Base-by-base conservation (phyloP, 306 rosid species). In the Carpinus viminea region DNA sequence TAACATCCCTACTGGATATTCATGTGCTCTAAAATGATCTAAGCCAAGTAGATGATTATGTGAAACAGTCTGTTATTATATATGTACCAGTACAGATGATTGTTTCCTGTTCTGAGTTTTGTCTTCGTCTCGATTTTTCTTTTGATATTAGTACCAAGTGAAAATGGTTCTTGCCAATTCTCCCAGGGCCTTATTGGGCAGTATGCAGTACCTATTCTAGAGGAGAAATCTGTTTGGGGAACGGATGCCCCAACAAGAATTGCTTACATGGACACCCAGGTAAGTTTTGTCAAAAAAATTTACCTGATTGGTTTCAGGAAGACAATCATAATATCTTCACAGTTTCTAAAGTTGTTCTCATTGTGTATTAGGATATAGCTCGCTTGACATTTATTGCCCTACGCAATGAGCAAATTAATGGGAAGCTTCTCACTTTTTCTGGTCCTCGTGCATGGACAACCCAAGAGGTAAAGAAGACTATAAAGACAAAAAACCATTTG, bases 391-490 rank as follows among this genome's bases (percentile, higher is more conserved):
- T 95, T 79, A 79, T 91, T 64, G 93, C 90, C 56, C 59, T 91
- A 64, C 85, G 97, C 57, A 95, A 91, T 84, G 98, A 91, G 55
- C 90, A 82, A 38, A 69, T 92, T 6, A 95, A 86, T 76, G 95
- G 96, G 76, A 89, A 88, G 82, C 93, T 95, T 84, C 93, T 92
- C 64, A 88, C 96, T 11, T 92, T 95, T 86, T 97, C 98, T 26
- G 98, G 98, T 47, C 97, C 98, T 48, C 93, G 98, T 54, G 96
- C 98, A 24, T 95, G 98, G 98, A 92, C 98, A 73, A 92, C 98
- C 85, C 98, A 95, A 83, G 98, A 92, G 93, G 98, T 89, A 85
- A 75, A 5, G 20, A 55, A 24, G 24, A 59, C 55, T 21, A 45
- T 51, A 2, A 70, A 24, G 15, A 3, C 45, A 10, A 50, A 28